Evolutionary conservation across 495 filamentous ascomycete species (phyloP).

Genomic region (Letharia lupina): DNA sequence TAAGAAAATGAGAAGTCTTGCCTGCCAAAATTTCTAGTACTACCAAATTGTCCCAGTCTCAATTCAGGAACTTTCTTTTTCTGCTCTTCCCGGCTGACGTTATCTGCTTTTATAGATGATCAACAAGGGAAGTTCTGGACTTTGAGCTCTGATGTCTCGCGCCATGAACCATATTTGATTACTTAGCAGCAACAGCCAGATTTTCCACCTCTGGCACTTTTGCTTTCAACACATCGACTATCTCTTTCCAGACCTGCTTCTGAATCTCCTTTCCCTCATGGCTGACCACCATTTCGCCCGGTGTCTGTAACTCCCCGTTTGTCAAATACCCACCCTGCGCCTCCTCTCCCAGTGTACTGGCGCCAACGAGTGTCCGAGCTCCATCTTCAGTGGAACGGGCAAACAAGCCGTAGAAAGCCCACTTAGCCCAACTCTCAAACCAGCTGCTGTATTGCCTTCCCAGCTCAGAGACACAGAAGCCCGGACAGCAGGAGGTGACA

Average conservation of each 20-base stretch:
- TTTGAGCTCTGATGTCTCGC: too few relatives aligned
- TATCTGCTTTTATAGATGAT: too few relatives aligned
- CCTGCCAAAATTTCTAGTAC: too few relatives aligned
- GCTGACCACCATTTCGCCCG: slow-evolving; percentile 21
- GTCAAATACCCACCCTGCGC: slow-evolving; percentile 46
- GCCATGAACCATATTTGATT: too few relatives aligned
- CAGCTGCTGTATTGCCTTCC: slow-evolving; percentile 30
- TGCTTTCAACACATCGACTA: slow-evolving; percentile 29
- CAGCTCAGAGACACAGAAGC: slow-evolving; percentile 36
- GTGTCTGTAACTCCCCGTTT: slow-evolving; percentile 22
- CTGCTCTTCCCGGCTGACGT: too few relatives aligned
- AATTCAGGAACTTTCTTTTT: too few relatives aligned
- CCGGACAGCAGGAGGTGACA: slow-evolving; percentile 41
- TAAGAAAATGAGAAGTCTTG: too few relatives aligned
- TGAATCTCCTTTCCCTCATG: slow-evolving; percentile 32
- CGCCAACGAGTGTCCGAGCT: slow-evolving; percentile 44
- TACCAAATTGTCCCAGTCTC: too few relatives aligned
- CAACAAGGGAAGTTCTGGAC: too few relatives aligned
- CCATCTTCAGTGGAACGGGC: slow-evolving; percentile 44
- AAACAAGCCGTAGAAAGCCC: slow-evolving; percentile 36
- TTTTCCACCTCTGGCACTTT: slow-evolving; percentile 22
- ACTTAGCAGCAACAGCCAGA: too few relatives aligned
- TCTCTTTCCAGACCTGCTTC: slow-evolving; percentile 37
- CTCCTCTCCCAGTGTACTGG: slow-evolving; percentile 39
- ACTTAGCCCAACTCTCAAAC: slow-evolving; percentile 33